Percentiles rank a stretch among this genome's conserved stretches.
Conservation (phyloP, 805 yeast genomes). For the Yamadazyma kitorensis region DNA sequence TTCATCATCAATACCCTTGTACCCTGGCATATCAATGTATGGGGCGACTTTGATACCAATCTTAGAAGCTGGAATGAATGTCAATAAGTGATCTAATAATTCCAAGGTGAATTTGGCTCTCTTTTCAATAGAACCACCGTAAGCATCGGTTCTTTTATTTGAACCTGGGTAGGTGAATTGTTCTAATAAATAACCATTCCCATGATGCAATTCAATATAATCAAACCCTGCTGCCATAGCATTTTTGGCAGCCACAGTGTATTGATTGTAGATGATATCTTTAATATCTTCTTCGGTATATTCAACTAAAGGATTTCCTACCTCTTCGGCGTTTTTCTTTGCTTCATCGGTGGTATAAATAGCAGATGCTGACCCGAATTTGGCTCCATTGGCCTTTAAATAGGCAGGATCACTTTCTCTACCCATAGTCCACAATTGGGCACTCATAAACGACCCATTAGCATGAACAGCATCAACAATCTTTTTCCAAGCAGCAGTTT, state of each 20-base stretch:
- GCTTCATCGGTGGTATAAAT: slow-evolving; percentile 17
- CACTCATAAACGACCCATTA: slow-evolving; percentile 37
- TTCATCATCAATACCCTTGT: slow-evolving; percentile 10
- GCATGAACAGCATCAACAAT: slow-evolving; percentile 45
- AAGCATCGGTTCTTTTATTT: slow-evolving; percentile 31
- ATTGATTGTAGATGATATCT: slow-evolving; percentile 19
- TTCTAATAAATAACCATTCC: slow-evolving; percentile 40
- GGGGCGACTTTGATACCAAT: slow-evolving; percentile 35
- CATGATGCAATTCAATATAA: slow-evolving; percentile 38
- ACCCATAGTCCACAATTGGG: slow-evolving; percentile 56
- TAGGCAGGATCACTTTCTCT: slow-evolving; percentile 28
- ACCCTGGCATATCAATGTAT: slow-evolving; percentile 19
- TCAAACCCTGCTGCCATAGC: slow-evolving; percentile 38
- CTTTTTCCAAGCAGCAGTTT: slow-evolving; percentile 48
- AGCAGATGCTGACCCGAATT: slow-evolving; percentile 17
- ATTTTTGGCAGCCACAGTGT: slow-evolving; percentile 26
- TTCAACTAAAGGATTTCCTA: slow-evolving; percentile 13
- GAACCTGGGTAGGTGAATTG: slow-evolving; percentile 32
- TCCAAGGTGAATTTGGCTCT: slow-evolving; percentile 33
- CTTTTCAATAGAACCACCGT: slow-evolving; percentile 38
- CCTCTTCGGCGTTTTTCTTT: slow-evolving; percentile 14
- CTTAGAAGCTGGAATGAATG: slow-evolving; percentile 30
- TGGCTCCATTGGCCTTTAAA: slow-evolving; percentile 22
- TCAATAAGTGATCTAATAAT: slow-evolving; percentile 32
- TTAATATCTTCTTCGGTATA: slow-evolving; percentile 22